Conservation (phyloP, 192 early-diverging fungal species). For the Coemansia sp. region DNA sequence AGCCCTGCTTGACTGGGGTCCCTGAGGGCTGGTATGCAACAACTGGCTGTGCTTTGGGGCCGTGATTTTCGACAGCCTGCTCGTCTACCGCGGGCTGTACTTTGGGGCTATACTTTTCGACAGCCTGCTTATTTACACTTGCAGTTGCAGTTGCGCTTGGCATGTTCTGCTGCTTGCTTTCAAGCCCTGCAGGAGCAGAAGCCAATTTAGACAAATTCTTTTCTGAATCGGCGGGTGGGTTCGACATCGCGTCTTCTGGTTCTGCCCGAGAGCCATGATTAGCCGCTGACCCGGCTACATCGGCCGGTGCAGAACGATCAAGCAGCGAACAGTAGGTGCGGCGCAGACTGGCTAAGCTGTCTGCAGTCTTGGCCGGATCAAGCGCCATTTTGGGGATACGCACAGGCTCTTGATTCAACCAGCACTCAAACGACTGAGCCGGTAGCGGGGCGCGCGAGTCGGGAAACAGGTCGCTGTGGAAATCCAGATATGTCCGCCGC, state of each 20-base stretch:
- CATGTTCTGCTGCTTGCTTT: too few species aligned
- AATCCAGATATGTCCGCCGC: slow-evolving; percentile 72
- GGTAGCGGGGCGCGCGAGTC: slow-evolving; percentile 66
- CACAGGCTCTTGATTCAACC: slow-evolving; percentile 58
- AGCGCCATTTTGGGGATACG: slow-evolving; percentile 30
- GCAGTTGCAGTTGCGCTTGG: too few species aligned
- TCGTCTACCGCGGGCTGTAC: not conserved
- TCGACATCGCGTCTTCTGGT: too few species aligned
- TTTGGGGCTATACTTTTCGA: too few species aligned
- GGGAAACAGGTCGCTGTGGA: slow-evolving; percentile 83
- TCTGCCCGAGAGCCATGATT: too few species aligned
- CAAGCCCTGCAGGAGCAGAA: too few species aligned
- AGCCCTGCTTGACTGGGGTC: not conserved
- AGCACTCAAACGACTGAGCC: slow-evolving; percentile 59
- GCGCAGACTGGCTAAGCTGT: slow-evolving; percentile 24
- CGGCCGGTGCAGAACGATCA: not conserved
- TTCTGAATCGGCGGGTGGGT: too few species aligned
- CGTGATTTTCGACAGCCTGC: not conserved
- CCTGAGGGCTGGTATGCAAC: not conserved
- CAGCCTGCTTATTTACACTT: too few species aligned
- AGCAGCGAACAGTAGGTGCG: not conserved
- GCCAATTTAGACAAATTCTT: too few species aligned
- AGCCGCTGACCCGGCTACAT: not conserved
- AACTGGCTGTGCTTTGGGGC: not conserved
- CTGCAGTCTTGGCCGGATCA: slow-evolving; percentile 24